Evolutionary conservation across 2,329 filamentous ascomycete species (phyloP).

Genomic region (Phialophora macrospora): DNA sequence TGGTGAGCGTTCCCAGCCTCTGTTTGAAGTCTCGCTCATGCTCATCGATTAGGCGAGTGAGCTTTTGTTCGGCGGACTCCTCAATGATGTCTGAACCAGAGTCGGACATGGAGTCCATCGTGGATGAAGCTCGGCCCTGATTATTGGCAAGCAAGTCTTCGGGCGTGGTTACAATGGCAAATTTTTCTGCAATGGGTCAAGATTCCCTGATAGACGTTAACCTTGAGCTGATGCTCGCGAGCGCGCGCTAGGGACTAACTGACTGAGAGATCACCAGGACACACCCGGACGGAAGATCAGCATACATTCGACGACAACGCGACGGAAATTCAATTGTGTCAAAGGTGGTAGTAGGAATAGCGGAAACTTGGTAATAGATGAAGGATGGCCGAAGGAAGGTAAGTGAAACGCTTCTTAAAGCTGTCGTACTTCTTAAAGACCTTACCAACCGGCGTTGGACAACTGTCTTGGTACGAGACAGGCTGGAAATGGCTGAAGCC

Average conservation of each 20-base stretch:
- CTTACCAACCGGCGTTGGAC: too few relatives aligned
- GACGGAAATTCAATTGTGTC: background rate
- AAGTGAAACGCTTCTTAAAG: background rate
- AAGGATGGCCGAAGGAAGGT: too few relatives aligned
- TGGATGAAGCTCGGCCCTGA: background rate
- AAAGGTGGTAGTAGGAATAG: background rate
- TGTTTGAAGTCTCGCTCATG: constrained; percentile 15
- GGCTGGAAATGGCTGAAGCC: too few relatives aligned
- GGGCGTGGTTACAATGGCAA: background rate
- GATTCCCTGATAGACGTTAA: background rate
- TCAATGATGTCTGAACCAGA: background rate
- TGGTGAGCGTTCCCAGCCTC: constrained; percentile 6
- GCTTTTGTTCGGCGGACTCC: background rate
- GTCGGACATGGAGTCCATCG: background rate
- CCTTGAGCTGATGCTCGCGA: background rate
- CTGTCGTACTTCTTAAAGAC: too few relatives aligned
- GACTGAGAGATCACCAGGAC: background rate
- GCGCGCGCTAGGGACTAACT: background rate
- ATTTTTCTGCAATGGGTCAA: background rate
- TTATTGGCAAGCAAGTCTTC: too few relatives aligned
- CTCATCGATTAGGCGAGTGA: constrained; percentile 6
- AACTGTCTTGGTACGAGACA: too few relatives aligned
- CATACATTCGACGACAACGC: background rate
- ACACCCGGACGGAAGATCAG: background rate
- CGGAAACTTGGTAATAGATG: background rate